phyloP scores from a whole-genome alignment of 2,329 filamentous ascomycete genomes.

The Thermoascus crustaceus region DNA sequence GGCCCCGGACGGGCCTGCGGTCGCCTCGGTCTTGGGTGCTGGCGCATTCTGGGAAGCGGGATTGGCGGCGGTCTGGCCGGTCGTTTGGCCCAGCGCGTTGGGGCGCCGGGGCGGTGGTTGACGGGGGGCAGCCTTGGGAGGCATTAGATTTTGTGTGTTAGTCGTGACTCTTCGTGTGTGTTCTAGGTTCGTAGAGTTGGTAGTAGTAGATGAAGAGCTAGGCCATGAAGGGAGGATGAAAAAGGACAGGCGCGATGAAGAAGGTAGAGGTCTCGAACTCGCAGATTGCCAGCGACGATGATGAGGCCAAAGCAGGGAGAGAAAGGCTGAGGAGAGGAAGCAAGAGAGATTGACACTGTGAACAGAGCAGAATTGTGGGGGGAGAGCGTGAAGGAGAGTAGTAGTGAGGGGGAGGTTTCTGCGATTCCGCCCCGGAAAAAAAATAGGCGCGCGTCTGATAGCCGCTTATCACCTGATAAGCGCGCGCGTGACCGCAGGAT shows the following conservation, averaged over 20 bases:
- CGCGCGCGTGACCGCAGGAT: background rate
- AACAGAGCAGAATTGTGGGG: background rate
- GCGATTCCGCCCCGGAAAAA: background rate
- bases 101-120: conserved; percentile 16
- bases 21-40: background rate
- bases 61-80: conserved; percentile 8
- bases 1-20: conserved; percentile 12
- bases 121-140: conserved; percentile 25
- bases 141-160: conserved; percentile 23
- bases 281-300: too few species aligned
- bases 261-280: background rate
- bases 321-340: background rate
- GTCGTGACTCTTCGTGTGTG: background rate
- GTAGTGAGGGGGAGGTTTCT: background rate
- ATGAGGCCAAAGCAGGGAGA: background rate
- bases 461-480: background rate
- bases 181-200: background rate
- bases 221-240: background rate
- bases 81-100: conserved; percentile 4
- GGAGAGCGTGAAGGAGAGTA: background rate
- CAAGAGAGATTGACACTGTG: background rate
- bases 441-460: conserved; percentile 1
- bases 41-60: conserved; percentile 4
- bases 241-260: background rate
- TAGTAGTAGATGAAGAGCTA: background rate